Percentiles rank a stretch among this genome's conserved stretches.
phyloP scores from a whole-genome alignment of 2,329 filamentous ascomycete species.

The Chaetothyriales sp. region DNA sequence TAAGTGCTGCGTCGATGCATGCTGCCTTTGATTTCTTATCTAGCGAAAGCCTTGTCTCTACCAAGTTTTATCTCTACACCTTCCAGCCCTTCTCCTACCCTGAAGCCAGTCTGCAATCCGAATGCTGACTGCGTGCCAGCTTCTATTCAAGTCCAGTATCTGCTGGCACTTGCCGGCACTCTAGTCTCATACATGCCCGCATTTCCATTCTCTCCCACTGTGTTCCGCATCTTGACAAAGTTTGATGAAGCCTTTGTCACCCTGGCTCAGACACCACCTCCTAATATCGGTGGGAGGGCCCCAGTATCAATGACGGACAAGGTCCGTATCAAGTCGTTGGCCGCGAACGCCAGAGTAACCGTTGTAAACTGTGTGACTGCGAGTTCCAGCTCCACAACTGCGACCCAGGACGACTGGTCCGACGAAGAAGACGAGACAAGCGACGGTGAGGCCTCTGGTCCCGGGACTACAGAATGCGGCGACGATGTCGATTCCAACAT shows the following conservation, averaged over 20 bases:
- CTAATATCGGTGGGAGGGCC: constrained; percentile 46
- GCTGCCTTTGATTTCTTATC: neutral
- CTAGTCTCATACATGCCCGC: constrained; percentile 56
- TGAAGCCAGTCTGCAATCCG: neutral
- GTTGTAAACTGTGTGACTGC: constrained; percentile 13
- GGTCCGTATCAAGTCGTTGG: constrained; percentile 48
- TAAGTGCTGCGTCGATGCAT: constrained; percentile 31
- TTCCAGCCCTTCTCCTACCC: neutral
- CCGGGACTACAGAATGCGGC: constrained; percentile 1
- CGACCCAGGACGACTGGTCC: constrained; percentile 4
- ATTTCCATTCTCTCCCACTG: constrained; percentile 55
- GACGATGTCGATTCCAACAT: constrained; percentile 9
- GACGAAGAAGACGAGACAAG: constrained; percentile 3
- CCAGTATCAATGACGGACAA: constrained; percentile 62
- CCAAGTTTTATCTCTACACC: neutral
- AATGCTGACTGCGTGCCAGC: constrained; percentile 36
- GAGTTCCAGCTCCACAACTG: constrained; percentile 5
- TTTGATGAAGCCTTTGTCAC: constrained; percentile 72
- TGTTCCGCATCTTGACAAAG: constrained; percentile 59
- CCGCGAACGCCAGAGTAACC: constrained; percentile 13
- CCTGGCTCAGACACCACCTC: constrained; percentile 37
- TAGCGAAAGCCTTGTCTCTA: neutral
- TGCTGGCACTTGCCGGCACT: constrained; percentile 62
- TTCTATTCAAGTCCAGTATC: constrained; percentile 64
- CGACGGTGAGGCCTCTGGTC: neutral